Conservation (phyloP, 1,139 yeast species). For the Candida sojae region DNA sequence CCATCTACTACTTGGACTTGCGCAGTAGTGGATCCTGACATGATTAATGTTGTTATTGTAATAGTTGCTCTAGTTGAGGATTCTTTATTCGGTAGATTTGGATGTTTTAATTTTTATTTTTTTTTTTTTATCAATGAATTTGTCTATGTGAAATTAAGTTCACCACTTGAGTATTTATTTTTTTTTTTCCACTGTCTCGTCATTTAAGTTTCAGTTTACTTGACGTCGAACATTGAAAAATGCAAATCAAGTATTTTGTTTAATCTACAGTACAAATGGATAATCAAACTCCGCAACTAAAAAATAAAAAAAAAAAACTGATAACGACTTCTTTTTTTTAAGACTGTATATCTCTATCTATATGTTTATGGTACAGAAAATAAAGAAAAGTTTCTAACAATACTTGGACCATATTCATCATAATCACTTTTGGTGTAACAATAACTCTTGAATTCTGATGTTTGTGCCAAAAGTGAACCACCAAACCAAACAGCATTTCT, state of each 20-base stretch:
- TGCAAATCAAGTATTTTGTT: too few relatives aligned
- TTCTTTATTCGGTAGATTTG: background rate
- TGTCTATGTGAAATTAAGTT: background rate
- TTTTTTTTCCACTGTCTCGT: background rate
- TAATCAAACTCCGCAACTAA: background rate
- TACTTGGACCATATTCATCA: conserved; percentile 96
- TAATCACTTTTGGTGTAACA: conserved; percentile 97
- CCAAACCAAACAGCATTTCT: conserved; percentile 99
- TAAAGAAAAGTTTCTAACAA: conserved; percentile 93
- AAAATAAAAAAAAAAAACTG: background rate
- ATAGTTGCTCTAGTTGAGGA: background rate
- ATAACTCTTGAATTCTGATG: conserved; percentile 93
- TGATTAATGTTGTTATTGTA: conserved; percentile 6
- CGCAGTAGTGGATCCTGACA: conserved; percentile 26
- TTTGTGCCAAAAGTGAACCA: conserved; percentile 94
- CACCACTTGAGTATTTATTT: background rate
- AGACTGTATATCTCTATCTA: background rate
- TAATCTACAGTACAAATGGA: too few relatives aligned
- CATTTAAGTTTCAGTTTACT: too few relatives aligned
- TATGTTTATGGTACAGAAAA: conserved; percentile 75
- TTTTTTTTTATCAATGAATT: too few relatives aligned
- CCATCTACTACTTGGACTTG: conserved; percentile 48
- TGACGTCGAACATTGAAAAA: too few relatives aligned
- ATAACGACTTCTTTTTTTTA: too few relatives aligned
- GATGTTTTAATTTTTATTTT: too few relatives aligned